phyloP scores from a whole-genome alignment of 352 stramenopile species.

The Globisporangium middletonii region DNA sequence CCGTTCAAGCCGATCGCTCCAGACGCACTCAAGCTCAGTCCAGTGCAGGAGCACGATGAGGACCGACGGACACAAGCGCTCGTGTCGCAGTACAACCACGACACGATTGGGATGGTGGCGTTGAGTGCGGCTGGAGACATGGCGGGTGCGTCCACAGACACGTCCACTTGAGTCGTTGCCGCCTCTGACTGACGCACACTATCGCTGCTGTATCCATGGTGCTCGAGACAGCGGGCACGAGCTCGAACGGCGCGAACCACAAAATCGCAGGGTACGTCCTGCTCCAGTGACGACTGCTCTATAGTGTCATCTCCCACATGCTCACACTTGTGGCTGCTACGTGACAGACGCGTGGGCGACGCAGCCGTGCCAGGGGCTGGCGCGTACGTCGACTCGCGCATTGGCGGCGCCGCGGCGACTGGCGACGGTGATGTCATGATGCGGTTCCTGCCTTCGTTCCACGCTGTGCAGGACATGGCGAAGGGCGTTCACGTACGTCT shows the following conservation, averaged over 20 bases:
- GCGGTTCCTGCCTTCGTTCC: slow-evolving; percentile 85
- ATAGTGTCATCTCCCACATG: not conserved
- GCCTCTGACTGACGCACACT: not conserved
- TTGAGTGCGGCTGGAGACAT: slow-evolving; percentile 57
- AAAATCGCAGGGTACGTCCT: slow-evolving; percentile 76
- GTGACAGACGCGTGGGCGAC: slow-evolving; percentile 78
- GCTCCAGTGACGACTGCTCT: too few relatives aligned
- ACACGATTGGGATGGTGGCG: slow-evolving; percentile 89
- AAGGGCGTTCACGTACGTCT: slow-evolving; percentile 56
- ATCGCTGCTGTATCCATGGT: not conserved
- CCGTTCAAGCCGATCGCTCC: slow-evolving; percentile 56
- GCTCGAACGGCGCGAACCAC: slow-evolving; percentile 87
- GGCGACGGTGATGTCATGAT: slow-evolving; percentile 91
- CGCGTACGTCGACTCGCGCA: slow-evolving; percentile 79
- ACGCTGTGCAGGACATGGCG: slow-evolving; percentile 78
- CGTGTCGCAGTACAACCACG: slow-evolving; percentile 72
- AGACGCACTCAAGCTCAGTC: too few relatives aligned
- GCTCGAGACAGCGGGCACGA: slow-evolving; percentile 51
- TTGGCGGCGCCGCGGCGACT: slow-evolving; percentile 80
- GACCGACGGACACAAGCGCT: slow-evolving; percentile 15
- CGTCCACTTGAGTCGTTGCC: not conserved
- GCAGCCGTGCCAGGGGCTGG: slow-evolving; percentile 76
- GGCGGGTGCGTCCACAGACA: slow-evolving; percentile 26
- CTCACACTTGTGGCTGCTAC: not conserved
- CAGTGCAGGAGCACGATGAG: not conserved